phyloP scores from a whole-genome alignment of 345 rosid genomes.

The Arabis hirsuta region DNA sequence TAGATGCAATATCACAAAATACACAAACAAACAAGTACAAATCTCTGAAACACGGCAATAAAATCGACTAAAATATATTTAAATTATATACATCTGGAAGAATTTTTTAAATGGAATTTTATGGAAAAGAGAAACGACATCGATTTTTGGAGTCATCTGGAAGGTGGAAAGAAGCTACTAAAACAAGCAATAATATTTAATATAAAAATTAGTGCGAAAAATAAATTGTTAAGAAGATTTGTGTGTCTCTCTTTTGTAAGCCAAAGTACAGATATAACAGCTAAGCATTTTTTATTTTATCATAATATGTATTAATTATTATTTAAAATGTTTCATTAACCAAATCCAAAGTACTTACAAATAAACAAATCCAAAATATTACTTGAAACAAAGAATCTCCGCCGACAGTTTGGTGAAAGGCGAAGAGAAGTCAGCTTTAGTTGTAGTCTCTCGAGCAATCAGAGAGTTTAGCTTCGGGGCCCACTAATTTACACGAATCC shows the following conservation, averaged over 20 bases:
- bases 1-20: constrained; percentile 7
- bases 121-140: constrained; percentile 43
- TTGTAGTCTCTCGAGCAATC: constrained; percentile 8
- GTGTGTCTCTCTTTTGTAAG: constrained; percentile 47
- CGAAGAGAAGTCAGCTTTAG: constrained; percentile 20
- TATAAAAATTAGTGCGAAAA: neutral
- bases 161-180: constrained; percentile 62
- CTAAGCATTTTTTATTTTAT: constrained; percentile 47
- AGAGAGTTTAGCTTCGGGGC: constrained; percentile 11
- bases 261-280: constrained; percentile 57
- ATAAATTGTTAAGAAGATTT: constrained; percentile 49
- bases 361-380: constrained; percentile 12
- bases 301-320: neutral
- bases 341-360: constrained; percentile 30
- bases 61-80: neutral
- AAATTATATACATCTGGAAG: constrained; percentile 27
- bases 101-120: constrained; percentile 27
- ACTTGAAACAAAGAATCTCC: constrained; percentile 25
- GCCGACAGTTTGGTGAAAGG: constrained; percentile 43
- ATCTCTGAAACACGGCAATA: constrained; percentile 20
- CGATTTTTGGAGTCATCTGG: constrained; percentile 53
- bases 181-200: constrained; percentile 4
- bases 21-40: constrained; percentile 33
- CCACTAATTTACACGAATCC: neutral
- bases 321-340: constrained; percentile 1